Evolutionary conservation across 257 asterid species (phyloP).

Genomic region (Perilla frutescens): DNA sequence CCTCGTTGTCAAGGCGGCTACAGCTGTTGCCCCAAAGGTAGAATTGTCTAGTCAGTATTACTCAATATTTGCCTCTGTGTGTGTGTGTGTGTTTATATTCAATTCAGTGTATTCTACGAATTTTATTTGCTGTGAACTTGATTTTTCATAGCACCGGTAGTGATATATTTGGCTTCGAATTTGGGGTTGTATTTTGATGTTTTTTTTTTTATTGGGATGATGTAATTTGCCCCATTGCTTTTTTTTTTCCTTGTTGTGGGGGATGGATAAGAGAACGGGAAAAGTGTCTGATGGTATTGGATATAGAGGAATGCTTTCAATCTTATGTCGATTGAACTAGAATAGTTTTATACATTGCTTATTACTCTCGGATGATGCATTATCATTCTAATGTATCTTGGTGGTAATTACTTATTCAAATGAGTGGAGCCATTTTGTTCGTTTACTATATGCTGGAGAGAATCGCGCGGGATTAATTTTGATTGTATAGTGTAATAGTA

Average conservation of each 20-base stretch:
- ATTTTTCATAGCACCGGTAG: neutral
- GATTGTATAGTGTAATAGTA: neutral
- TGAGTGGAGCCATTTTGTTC: neutral
- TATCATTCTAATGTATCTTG: neutral
- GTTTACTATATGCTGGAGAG: neutral
- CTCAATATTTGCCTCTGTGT: neutral
- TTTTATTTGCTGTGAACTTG: neutral
- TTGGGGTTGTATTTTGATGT: neutral
- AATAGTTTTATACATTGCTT: neutral
- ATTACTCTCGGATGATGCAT: neutral
- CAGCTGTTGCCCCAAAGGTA: conserved; percentile 94
- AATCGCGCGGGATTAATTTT: neutral
- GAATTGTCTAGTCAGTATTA: neutral
- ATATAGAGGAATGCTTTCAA: neutral
- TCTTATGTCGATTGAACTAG: neutral
- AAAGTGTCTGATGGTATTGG: neutral
- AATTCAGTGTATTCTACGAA: neutral
- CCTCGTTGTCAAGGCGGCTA: conserved; percentile 86
- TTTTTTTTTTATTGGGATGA: no score
- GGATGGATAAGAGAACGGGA: neutral
- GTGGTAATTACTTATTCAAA: conserved; percentile 10
- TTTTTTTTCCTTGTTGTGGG: neutral
- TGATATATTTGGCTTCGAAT: neutral
- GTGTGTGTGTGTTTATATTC: neutral
- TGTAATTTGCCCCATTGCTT: neutral